Evolutionary conservation across 73 alveolate genomes (phyloP), one percentile per base, ranked within the genome.

Genomic region (Paramecium primaurelia): DNA sequence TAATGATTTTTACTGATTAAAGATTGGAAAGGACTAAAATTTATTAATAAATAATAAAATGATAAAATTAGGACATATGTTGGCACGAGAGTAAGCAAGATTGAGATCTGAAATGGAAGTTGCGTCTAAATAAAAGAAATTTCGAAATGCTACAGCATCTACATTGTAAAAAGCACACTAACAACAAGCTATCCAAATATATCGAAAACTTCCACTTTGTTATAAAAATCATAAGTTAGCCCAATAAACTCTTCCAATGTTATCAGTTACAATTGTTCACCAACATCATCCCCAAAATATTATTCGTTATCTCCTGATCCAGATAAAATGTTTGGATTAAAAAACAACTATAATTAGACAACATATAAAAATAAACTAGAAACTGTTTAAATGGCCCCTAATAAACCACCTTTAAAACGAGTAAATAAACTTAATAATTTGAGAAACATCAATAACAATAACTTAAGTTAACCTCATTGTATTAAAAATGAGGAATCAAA

Each of bases 381-480:
- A 40, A 40, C 44, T 12, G n/a, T 40, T 10, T 38, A 37, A 26
- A 14, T 77, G 32, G 71, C 71, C 22, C 49, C 37, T n/a, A 25
- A 28, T 77, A 77, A 77, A 77, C 89, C 89, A 38, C 89, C 89
- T 9, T 20, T 77, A 9, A 77, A 77, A 77, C 38, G 89, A 44
- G 86, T 6, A 20, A n/a, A 77, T 8, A 77, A 77, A 59, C 32
- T 22, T 4, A 38, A 14, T 7, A 77, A 77, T 40, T n/a, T 71
- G 26, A 71, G 86, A 71, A 71, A 71, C 26, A 34, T 71, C 6
- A 37, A 71, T 34, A 37, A 34, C 26, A 71, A 34, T 34, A 30
- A 22, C 5, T 8, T 11, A 18, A 20, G 32, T n/a, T 34, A 34
- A 11, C 47, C 16, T 34, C 28, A 77, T 34, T 14, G 71, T 4